phyloP scores from a whole-genome alignment of 331 rosid species.

The Acacia concinna region DNA sequence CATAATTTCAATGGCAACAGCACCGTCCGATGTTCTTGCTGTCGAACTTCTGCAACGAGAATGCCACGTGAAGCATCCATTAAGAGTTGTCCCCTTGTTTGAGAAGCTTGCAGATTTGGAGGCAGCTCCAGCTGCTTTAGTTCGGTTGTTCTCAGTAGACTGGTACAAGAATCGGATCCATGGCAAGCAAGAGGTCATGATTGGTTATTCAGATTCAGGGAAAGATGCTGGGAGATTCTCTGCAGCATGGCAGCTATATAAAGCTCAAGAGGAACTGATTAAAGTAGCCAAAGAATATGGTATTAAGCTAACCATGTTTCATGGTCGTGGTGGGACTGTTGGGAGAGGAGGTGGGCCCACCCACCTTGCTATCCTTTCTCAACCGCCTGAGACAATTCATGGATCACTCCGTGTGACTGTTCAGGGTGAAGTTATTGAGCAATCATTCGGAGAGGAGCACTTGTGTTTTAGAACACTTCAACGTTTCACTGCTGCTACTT shows the following conservation, averaged over 20 bases:
- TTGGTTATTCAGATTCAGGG: slow-evolving; percentile 97
- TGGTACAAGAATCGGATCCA: slow-evolving; percentile 80
- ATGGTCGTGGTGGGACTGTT: slow-evolving; percentile 98
- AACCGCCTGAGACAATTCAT: slow-evolving; percentile 92
- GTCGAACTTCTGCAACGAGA: slow-evolving; percentile 95
- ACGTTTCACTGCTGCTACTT: slow-evolving; percentile 94
- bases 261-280: slow-evolving; percentile 97
- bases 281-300: slow-evolving; percentile 86
- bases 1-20: slow-evolving; percentile 98
- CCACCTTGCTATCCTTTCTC: slow-evolving; percentile 97
- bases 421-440: slow-evolving; percentile 98
- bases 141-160: slow-evolving; percentile 83
- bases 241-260: slow-evolving; percentile 97
- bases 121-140: slow-evolving; percentile 93
- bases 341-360: slow-evolving; percentile 99
- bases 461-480: slow-evolving; percentile 94
- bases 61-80: slow-evolving; percentile 70
- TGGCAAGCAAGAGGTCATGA: slow-evolving; percentile 99
- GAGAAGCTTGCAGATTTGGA: slow-evolving; percentile 96
- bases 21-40: slow-evolving; percentile 95
- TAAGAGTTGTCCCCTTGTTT: slow-evolving; percentile 94
- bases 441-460: slow-evolving; percentile 89
- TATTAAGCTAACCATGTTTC: slow-evolving; percentile 96
- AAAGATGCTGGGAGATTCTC: slow-evolving; percentile 98
- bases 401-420: slow-evolving; percentile 98